These are phyloP conservation scores for Bothriochloa decipiens DNA, from an alignment of 176 grass and related monocot species.

Conservation along the genomic window DNA sequence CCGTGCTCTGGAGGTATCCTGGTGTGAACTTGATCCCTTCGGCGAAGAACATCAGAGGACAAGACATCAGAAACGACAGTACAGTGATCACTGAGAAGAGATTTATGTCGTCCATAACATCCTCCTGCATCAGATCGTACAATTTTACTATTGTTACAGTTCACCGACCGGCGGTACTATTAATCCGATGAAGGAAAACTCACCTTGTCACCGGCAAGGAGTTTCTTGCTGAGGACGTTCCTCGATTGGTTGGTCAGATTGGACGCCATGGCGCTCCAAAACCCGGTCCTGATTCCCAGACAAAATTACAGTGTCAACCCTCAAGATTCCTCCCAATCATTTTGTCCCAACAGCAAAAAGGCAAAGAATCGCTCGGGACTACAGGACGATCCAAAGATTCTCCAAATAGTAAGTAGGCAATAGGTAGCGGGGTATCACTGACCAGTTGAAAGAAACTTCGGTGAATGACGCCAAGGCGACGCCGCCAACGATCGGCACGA, in stretches of 20 bases:
- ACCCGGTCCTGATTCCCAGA: constrained; percentile 64
- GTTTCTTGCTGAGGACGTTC: constrained; percentile 79
- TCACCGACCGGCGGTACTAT: background rate
- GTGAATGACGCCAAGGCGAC: constrained; percentile 77
- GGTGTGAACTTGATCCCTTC: constrained; percentile 83
- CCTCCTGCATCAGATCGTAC: constrained; percentile 71
- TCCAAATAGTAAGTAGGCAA: background rate
- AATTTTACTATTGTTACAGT: constrained; percentile 4
- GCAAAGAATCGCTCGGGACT: constrained; percentile 9
- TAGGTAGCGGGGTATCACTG: background rate
- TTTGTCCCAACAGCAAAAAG: constrained; percentile 8
- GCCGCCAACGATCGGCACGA: constrained; percentile 81
- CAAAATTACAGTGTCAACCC: constrained; percentile 12
- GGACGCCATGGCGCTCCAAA: constrained; percentile 93
- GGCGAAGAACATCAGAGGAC: constrained; percentile 53
- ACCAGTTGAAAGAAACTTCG: constrained; percentile 85
- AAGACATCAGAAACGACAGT: constrained; percentile 69
- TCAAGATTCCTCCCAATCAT: constrained; percentile 37
- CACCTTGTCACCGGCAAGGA: constrained; percentile 65
- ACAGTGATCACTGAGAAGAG: constrained; percentile 75
- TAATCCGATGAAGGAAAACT: background rate
- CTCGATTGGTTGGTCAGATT: constrained; percentile 79
- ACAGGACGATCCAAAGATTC: constrained; percentile 26
- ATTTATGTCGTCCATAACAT: constrained; percentile 74
- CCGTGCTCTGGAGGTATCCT: constrained; percentile 57